Base-by-base conservation (phyloP, 169 alveolate genomes). In the Miamiensis avidus region DNA sequence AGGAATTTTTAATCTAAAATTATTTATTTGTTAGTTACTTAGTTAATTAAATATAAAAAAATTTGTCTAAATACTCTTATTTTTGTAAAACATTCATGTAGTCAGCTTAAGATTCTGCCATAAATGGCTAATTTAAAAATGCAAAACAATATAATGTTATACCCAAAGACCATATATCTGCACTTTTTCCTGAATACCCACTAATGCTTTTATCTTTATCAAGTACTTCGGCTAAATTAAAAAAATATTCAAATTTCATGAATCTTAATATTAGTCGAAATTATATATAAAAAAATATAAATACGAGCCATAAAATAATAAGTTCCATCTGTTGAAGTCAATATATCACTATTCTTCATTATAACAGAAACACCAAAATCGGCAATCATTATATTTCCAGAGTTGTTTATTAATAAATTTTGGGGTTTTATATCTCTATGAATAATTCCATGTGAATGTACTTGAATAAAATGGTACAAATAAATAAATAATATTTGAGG, bases 91-190 rank as follows among this genome's bases (percentile, higher is more conserved):
- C 82, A 31, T 91, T 83, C 31, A 93, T 76, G 16, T 90, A 86
- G 1, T 88, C 95, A 65, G 81, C 75, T 29, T 89, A 92, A 29
- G 89, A 88, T 0, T 91, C 90, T 29, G 92, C 90, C 83, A 85
- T 88, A 84, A 93, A 94, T 49, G 97, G 98, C 11, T 93, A 89
- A 82, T 91, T 91, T 75, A 90, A 85, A 82, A 84, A 96, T 25
- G 94, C 85, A 82, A 96, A 81, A 31, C 94, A 93, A 89, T 91
- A 96, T 25, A 93, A 79, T 75, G 97, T 92, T n/a, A 96, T 89
- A 28, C 98, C 98, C 25, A 94, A 85, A n/a, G 98, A 97, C 97
- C 98, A 96, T 1, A 96, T 89, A 89, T 96, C 98, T 29, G 96
- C 96, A 64, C 95, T 92, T 83, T 94, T 96, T 16, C 97, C 98